Conservation (phyloP, 805 yeast species). For the Cyberlindnera xylosilytica region DNA sequence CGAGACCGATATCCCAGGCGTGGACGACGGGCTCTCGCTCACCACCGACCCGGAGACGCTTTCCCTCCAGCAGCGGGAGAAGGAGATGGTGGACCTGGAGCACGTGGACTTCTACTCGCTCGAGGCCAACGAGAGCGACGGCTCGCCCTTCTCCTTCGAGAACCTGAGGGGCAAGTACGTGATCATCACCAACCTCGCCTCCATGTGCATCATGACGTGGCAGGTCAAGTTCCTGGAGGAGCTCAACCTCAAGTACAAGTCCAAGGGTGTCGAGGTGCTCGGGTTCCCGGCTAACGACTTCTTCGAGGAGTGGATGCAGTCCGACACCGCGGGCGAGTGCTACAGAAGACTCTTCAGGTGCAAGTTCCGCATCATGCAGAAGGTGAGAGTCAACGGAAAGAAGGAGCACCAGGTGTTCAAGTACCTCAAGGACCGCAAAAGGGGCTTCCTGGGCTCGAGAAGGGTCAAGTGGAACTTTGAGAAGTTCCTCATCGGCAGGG, state of each 20-base stretch:
- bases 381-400: conserved; percentile 77
- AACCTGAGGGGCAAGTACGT: conserved; percentile 77
- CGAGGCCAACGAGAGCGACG: conserved; percentile 54
- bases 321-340: conserved; percentile 68
- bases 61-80: neutral
- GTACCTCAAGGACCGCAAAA: conserved; percentile 62
- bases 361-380: conserved; percentile 69
- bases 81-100: neutral
- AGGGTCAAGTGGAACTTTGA: conserved; percentile 75
- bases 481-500: conserved; percentile 54
- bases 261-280: conserved; percentile 58
- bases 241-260: conserved; percentile 61
- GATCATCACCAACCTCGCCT: conserved; percentile 82
- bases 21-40: neutral
- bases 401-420: conserved; percentile 65
- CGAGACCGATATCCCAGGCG: neutral
- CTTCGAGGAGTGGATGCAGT: conserved; percentile 65
- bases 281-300: conserved; percentile 95
- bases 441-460: conserved; percentile 56
- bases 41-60: neutral
- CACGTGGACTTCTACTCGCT: conserved; percentile 54
- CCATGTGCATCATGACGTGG: conserved; percentile 76
- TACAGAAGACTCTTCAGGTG: conserved; percentile 75
- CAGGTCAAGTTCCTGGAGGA: conserved; percentile 73
- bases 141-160: conserved; percentile 54